These are phyloP conservation scores for Fusarium sp. DNA, from an alignment of 2,329 filamentous ascomycete species.

Conservation along the genomic window DNA sequence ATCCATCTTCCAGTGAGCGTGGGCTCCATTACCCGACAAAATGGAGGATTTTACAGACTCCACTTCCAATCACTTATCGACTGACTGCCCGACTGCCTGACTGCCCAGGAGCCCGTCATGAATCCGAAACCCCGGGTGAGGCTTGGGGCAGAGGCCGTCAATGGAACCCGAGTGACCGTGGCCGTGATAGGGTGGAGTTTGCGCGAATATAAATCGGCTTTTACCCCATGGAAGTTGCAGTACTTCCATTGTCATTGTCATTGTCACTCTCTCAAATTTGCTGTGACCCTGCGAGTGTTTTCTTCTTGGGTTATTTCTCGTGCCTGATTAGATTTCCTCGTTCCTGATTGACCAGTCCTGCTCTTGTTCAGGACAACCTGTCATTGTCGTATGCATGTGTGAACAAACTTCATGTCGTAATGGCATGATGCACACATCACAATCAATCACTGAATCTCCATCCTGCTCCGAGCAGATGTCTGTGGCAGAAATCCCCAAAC, in stretches of 20 bases:
- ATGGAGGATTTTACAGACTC: background rate
- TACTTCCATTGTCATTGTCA: slow-evolving; percentile 32
- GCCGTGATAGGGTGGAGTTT: slow-evolving; percentile 51
- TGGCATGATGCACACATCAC: slow-evolving; percentile 3
- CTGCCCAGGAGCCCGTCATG: slow-evolving; percentile 31
- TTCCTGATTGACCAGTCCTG: slow-evolving; percentile 3
- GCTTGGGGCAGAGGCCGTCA: slow-evolving; percentile 12
- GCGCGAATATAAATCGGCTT: slow-evolving; percentile 54
- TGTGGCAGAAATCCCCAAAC: slow-evolving; percentile 1
- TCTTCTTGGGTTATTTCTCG: slow-evolving; percentile 3
- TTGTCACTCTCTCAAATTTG: slow-evolving; percentile 29
- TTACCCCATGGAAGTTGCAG: slow-evolving; percentile 6
- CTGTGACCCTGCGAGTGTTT: slow-evolving; percentile 23
- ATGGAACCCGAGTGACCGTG: slow-evolving; percentile 33
- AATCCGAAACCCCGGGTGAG: slow-evolving; percentile 29
- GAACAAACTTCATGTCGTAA: background rate
- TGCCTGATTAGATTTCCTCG: background rate
- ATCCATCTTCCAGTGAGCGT: slow-evolving; percentile 13
- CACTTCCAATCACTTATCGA: background rate
- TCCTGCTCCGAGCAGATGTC: background rate
- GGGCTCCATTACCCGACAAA: background rate
- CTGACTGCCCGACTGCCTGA: background rate
- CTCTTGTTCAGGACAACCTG: background rate
- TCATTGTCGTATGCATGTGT: background rate
- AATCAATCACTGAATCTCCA: background rate